These are phyloP conservation scores for Flaveria bidentis DNA, from an alignment of 129 eudicot genomes.

Conservation along the genomic window DNA sequence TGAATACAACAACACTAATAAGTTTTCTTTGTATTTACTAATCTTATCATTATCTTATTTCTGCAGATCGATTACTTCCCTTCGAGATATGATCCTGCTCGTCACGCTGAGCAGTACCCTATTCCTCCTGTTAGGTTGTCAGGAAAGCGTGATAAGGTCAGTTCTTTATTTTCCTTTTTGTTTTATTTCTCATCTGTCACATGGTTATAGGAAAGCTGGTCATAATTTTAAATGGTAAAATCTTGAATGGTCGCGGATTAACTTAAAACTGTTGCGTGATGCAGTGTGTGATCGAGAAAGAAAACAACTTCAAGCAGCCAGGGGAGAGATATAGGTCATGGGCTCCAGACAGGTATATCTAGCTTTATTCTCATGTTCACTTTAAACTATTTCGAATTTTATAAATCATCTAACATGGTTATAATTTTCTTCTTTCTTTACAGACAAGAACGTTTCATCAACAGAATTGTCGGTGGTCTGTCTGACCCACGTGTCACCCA, in stretches of 20 bases:
- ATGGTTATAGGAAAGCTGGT: not conserved
- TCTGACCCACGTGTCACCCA: slow-evolving; percentile 88
- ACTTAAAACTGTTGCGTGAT: slow-evolving; percentile 1
- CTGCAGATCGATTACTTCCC: slow-evolving; percentile 68
- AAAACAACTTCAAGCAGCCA: slow-evolving; percentile 92
- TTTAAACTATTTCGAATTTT: not conserved
- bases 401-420: slow-evolving; percentile 5
- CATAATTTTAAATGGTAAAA: not conserved
- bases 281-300: slow-evolving; percentile 76
- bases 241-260: not conserved
- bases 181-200: not conserved
- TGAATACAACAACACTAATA: not conserved
- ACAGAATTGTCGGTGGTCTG: slow-evolving; percentile 58
- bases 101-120: slow-evolving; percentile 75
- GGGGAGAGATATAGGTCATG: slow-evolving; percentile 90
- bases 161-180: not conserved
- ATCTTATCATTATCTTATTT: not conserved
- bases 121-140: slow-evolving; percentile 56
- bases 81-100: slow-evolving; percentile 65
- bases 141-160: slow-evolving; percentile 70
- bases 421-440: not conserved
- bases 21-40: not conserved
- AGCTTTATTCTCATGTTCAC: not conserved
- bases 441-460: slow-evolving; percentile 90
- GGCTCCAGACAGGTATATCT: slow-evolving; percentile 66